These are phyloP conservation scores for Typha latifolia DNA, from an alignment of 176 grass and related monocot genomes.

Conservation along the genomic window DNA sequence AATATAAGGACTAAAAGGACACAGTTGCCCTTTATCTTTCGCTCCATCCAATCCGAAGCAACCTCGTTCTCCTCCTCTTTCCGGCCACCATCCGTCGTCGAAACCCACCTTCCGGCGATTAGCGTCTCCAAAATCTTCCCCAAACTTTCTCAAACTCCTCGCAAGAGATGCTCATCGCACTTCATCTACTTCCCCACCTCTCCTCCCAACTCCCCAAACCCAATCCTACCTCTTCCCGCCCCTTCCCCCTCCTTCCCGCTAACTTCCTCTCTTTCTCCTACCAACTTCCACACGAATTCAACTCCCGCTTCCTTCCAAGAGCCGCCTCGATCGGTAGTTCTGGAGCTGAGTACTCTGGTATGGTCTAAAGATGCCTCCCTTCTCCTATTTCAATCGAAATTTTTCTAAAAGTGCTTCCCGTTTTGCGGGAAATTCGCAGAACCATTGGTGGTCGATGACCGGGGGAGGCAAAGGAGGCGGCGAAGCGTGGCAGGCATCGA, in stretches of 20 bases:
- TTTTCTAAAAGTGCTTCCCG: neutral
- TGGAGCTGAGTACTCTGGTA: neutral
- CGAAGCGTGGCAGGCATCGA: constrained; percentile 65
- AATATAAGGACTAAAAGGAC: too few relatives aligned
- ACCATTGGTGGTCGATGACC: neutral
- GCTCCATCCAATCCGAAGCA: too few relatives aligned
- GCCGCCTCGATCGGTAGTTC: neutral
- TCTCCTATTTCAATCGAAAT: neutral
- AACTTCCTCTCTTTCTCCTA: neutral
- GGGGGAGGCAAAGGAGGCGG: neutral
- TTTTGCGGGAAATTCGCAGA: neutral
- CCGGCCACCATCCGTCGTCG: too few relatives aligned
- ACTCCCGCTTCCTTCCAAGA: neutral
- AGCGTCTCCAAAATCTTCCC: neutral
- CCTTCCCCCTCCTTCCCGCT: neutral
- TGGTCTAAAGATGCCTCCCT: neutral
- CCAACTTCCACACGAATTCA: neutral
- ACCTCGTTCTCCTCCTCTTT: too few relatives aligned
- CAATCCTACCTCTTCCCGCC: neutral
- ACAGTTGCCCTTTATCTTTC: too few relatives aligned
- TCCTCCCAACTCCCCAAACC: neutral
- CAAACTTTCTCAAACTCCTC: neutral
- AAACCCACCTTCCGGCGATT: too few relatives aligned
- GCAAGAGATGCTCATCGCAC: constrained; percentile 11
- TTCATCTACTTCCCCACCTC: neutral